Conservation (phyloP, 2,329 filamentous ascomycete species). For the Colletotrichum tofieldiae region DNA sequence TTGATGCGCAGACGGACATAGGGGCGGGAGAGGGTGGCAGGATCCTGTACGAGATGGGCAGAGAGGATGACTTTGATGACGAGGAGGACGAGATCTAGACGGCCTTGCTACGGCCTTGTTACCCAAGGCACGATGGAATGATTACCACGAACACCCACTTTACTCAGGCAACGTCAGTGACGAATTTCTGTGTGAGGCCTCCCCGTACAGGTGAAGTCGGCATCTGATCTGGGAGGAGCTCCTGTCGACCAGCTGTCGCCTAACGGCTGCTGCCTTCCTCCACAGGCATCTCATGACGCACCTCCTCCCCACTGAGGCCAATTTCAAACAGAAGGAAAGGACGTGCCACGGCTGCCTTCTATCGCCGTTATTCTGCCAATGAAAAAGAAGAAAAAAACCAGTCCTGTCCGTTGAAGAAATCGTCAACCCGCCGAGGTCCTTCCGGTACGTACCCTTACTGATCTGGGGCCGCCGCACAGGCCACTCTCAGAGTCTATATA, state of each 20-base stretch:
- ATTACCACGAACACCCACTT: not conserved
- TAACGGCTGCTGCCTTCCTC: not conserved
- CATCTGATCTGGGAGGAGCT: not conserved
- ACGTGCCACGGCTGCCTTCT: conserved; percentile 14
- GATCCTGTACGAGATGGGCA: conserved; percentile 97
- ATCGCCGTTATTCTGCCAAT: not conserved
- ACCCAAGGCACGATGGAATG: not conserved
- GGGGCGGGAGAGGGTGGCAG: conserved; percentile 88
- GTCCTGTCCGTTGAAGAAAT: conserved; percentile 9
- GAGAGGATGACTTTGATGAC: conserved; percentile 96
- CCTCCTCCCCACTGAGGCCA: conserved; percentile 30
- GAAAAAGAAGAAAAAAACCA: not conserved
- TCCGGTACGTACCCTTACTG: conserved; percentile 33
- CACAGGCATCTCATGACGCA: not conserved
- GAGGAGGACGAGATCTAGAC: conserved; percentile 90
- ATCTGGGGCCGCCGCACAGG: conserved; percentile 27
- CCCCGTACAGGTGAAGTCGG: not conserved
- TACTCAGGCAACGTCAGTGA: not conserved
- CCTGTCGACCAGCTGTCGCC: not conserved
- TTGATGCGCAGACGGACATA: conserved; percentile 90
- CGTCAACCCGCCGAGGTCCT: conserved; percentile 13
- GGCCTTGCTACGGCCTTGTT: not conserved
- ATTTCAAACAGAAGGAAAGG: conserved; percentile 11
- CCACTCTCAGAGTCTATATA: conserved; percentile 28
- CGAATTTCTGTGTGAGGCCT: not conserved